A percentile compares a stretch with the other conserved stretches of the same genome.
Conservation (phyloP, 768 basidiomycete species). For the Lactarius indigo region DNA sequence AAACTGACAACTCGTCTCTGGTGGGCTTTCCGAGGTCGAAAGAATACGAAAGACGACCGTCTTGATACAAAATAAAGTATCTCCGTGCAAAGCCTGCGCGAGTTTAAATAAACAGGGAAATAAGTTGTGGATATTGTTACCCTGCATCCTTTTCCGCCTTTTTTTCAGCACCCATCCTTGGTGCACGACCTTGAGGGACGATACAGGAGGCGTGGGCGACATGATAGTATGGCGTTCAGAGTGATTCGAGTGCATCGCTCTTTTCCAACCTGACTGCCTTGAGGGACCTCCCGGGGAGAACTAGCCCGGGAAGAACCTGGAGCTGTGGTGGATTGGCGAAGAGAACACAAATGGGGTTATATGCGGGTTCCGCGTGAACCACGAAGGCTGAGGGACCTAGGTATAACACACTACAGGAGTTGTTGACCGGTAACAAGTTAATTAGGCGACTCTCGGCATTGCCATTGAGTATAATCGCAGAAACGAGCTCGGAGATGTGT, state of each 20-base stretch:
- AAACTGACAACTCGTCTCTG: constrained; percentile 61
- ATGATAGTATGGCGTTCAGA: background rate
- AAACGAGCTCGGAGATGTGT: background rate
- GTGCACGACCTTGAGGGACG: constrained; percentile 36
- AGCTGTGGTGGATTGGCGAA: background rate
- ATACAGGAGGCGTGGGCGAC: background rate
- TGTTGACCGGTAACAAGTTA: background rate
- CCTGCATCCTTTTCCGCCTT: constrained; percentile 85
- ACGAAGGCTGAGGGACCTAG: background rate
- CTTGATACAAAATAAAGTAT: constrained; percentile 67
- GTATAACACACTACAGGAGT: background rate
- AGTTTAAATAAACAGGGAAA: background rate
- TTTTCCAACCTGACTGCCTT: background rate
- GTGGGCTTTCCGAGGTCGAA: constrained; percentile 67
- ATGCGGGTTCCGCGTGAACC: background rate
- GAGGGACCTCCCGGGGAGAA: background rate
- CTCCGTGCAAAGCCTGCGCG: constrained; percentile 70
- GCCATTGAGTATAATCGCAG: background rate
- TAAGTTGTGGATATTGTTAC: constrained; percentile 35
- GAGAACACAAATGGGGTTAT: background rate
- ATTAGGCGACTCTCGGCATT: background rate
- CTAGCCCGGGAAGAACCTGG: background rate
- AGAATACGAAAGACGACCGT: constrained; percentile 71
- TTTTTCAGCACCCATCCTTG: constrained; percentile 88
- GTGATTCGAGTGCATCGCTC: constrained; percentile 3